Evolutionary conservation across 2,329 filamentous ascomycete genomes (phyloP).

Genomic region (Nemania bipapillata): DNA sequence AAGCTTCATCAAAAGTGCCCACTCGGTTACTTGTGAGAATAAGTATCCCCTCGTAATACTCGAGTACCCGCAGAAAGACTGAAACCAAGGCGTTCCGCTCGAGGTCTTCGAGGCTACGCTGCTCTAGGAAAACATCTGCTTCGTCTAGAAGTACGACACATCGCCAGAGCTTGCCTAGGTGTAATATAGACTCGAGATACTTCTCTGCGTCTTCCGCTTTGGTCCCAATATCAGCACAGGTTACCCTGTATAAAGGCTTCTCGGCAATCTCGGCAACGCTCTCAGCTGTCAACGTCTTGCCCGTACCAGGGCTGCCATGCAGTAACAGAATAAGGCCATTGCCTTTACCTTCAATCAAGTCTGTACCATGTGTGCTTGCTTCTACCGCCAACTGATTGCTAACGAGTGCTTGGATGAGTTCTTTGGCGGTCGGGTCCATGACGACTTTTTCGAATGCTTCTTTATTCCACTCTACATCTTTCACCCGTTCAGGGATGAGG

Average conservation of each 20-base stretch:
- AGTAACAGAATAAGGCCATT: conserved; percentile 22
- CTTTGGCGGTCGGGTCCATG: conserved; percentile 16
- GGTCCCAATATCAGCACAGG: conserved; percentile 27
- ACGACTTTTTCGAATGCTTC: conserved; percentile 18
- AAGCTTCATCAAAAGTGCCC: conserved; percentile 34
- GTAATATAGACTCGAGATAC: conserved; percentile 18
- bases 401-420: conserved; percentile 14
- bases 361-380: not conserved
- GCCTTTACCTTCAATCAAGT: conserved; percentile 23
- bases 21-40: conserved; percentile 34
- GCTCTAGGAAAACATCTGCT: conserved; percentile 27
- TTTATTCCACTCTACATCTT: conserved; percentile 19
- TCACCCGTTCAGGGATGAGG: not conserved
- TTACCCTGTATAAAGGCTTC: conserved; percentile 24
- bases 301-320: conserved; percentile 23
- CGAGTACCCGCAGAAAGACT: conserved; percentile 29
- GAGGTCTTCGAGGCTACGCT: conserved; percentile 5
- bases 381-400: conserved; percentile 18
- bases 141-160: conserved; percentile 30
- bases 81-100: conserved; percentile 26
- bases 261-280: conserved; percentile 28
- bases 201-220: conserved; percentile 19
- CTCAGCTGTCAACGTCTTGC: conserved; percentile 30
- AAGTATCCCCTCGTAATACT: conserved; percentile 34
- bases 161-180: conserved; percentile 21